Evolutionary conservation across 306 rosid genomes (phyloP).

Genomic region (Comarum palustre): DNA sequence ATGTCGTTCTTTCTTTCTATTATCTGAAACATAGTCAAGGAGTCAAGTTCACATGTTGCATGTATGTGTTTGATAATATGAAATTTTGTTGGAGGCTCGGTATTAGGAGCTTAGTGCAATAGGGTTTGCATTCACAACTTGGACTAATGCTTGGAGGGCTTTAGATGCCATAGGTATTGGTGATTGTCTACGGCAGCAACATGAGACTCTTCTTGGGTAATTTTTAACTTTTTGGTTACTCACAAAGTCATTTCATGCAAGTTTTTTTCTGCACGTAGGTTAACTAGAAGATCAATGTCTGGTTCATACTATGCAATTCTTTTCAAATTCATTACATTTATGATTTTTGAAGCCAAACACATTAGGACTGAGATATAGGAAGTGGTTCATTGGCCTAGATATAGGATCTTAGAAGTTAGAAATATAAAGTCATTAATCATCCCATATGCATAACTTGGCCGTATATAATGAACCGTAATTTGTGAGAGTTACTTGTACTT

Average conservation of each 20-base stretch:
- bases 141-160: conserved; percentile 80
- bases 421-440: neutral
- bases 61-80: too few species aligned
- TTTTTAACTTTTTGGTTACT: neutral
- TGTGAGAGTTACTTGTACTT: neutral
- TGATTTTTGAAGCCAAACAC: neutral
- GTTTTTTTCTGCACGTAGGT: neutral
- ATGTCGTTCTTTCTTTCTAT: too few species aligned
- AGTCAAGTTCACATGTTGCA: too few species aligned
- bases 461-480: neutral
- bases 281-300: neutral
- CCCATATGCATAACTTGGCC: too few species aligned
- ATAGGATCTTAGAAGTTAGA: neutral
- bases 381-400: neutral
- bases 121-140: conserved; percentile 56
- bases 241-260: neutral
- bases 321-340: neutral
- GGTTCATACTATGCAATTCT: neutral
- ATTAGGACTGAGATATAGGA: neutral
- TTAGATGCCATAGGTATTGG: conserved; percentile 66
- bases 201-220: conserved; percentile 45
- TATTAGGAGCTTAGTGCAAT: conserved; percentile 53
- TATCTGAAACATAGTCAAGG: too few species aligned
- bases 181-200: conserved; percentile 48
- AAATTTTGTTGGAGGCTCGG: conserved; percentile 41